Evolutionary conservation across 2,329 filamentous ascomycete species (phyloP), one percentile per base, ranked within the genome.

Genomic region (Colletotrichum tamarilloi): DNA sequence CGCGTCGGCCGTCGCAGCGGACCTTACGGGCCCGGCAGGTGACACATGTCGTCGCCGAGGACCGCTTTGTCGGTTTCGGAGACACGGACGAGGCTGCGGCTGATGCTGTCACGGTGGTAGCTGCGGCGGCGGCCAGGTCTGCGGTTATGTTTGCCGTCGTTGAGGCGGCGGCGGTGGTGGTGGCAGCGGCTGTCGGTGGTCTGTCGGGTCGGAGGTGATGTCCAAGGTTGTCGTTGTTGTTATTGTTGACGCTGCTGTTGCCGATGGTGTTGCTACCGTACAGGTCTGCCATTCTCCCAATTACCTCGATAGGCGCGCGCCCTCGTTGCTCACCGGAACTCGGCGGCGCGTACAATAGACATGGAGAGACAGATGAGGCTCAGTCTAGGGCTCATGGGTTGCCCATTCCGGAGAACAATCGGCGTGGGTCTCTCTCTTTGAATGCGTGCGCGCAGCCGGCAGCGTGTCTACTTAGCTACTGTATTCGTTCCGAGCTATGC

Each of bases 11-110:
- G 77, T 90, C 87, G 81, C 89, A 91, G 60, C 88, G 87, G 24
- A 91, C 89, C 80, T 91, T 90, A 77, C 88, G 87, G 62, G 86
- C 84, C 26, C 87, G 86, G 75, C 87, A 89, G 12, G 87, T 88
- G 75, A 85, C 83, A 78, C 88, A 89, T n/a, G 88, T 89, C 46
- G 84, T 89, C 42, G 84, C 80, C 22, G 84, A 84, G 53, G 83
- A 83, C 69, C 85, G 84, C 75, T 85, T 85, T 28, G 81, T 62
- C 56, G 75, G 72, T 66, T 74, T 74, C 28, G 72, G 72, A 56
- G 71, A 73, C 55, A 73, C 71, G 71, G 71, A 71, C 71, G 60
- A 73, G 56, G 67, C 62, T 69, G 62, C 52, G 52, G 52, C 52
- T 73, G 71, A 73, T 49, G 71, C n/a, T 71, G 67, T 73, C 56